These are phyloP conservation scores for Thermothielavioides terrestris DNA, from an alignment of 495 filamentous ascomycete species.

Conservation along the genomic window DNA sequence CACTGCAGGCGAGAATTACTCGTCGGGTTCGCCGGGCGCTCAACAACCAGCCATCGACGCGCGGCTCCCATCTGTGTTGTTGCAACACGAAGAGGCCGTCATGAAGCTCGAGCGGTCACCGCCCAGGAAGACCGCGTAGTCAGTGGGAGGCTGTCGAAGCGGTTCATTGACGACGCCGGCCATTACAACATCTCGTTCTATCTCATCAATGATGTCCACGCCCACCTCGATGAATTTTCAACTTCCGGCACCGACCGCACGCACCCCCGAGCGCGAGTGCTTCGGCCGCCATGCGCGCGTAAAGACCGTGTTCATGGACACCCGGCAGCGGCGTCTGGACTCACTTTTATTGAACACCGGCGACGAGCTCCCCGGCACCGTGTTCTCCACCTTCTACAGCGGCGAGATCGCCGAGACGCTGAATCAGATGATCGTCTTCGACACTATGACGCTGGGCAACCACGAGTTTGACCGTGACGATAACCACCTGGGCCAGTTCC, in stretches of 20 bases:
- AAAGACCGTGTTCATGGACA: constrained; percentile 42
- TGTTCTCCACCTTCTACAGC: constrained; percentile 50
- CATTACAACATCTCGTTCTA: constrained; percentile 55
- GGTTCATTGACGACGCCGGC: constrained; percentile 41
- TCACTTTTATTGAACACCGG: constrained; percentile 48
- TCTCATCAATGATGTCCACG: constrained; percentile 55
- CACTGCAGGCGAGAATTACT: background rate
- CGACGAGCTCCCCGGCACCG: constrained; percentile 54
- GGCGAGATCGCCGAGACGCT: constrained; percentile 54
- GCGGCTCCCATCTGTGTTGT: no score
- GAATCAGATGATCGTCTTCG: constrained; percentile 50
- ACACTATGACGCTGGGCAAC: constrained; percentile 53
- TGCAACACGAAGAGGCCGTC: background rate
- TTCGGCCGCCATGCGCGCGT: constrained; percentile 52
- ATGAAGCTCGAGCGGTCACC: constrained; percentile 2
- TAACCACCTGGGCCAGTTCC: constrained; percentile 41
- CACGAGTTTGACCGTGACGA: constrained; percentile 51
- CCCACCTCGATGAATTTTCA: constrained; percentile 50
- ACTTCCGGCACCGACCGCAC: constrained; percentile 48
- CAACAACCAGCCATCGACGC: background rate
- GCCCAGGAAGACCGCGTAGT: constrained; percentile 30
- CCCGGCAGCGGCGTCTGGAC: constrained; percentile 42
- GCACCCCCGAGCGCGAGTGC: constrained; percentile 40
- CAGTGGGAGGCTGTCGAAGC: constrained; percentile 36
- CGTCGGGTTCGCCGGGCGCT: background rate